These are phyloP conservation scores for Limnanthes douglasii DNA, from an alignment of 345 rosid species.

Conservation along the genomic window DNA sequence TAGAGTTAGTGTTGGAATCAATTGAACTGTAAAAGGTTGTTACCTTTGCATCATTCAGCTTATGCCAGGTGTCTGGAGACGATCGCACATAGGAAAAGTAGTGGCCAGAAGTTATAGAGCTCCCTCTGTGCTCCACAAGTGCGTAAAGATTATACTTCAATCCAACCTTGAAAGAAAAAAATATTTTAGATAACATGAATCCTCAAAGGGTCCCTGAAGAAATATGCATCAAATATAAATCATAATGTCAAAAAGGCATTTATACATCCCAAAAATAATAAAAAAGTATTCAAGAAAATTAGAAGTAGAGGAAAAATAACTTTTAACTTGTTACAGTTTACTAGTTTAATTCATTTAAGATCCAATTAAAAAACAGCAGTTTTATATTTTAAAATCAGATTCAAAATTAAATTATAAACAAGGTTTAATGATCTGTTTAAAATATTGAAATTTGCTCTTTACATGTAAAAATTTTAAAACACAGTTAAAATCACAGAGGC, in stretches of 20 bases:
- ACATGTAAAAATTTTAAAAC: too few relatives aligned
- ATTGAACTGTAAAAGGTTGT: slow-evolving; percentile 1
- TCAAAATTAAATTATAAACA: too few relatives aligned
- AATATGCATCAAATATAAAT: neutral
- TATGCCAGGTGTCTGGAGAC: slow-evolving; percentile 58
- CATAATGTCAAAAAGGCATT: neutral
- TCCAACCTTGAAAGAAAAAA: slow-evolving; percentile 17
- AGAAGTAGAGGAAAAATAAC: too few relatives aligned
- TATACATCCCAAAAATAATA: too few relatives aligned
- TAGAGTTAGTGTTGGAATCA: neutral
- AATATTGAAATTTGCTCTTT: too few relatives aligned
- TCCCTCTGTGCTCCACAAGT: slow-evolving; percentile 62
- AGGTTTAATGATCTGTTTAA: too few relatives aligned
- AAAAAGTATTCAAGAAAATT: neutral
- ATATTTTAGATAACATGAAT: neutral
- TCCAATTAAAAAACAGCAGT: too few relatives aligned
- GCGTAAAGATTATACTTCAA: slow-evolving; percentile 60
- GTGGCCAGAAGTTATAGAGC: slow-evolving; percentile 46
- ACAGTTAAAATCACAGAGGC: too few relatives aligned
- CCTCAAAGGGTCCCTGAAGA: too few relatives aligned
- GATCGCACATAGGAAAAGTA: slow-evolving; percentile 56
- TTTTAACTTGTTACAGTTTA: too few relatives aligned
- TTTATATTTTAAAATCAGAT: too few relatives aligned
- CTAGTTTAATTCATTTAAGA: too few relatives aligned
- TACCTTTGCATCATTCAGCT: slow-evolving; percentile 55